phyloP scores from a whole-genome alignment of 2,329 filamentous ascomycete species.

The Oidium heveae region DNA sequence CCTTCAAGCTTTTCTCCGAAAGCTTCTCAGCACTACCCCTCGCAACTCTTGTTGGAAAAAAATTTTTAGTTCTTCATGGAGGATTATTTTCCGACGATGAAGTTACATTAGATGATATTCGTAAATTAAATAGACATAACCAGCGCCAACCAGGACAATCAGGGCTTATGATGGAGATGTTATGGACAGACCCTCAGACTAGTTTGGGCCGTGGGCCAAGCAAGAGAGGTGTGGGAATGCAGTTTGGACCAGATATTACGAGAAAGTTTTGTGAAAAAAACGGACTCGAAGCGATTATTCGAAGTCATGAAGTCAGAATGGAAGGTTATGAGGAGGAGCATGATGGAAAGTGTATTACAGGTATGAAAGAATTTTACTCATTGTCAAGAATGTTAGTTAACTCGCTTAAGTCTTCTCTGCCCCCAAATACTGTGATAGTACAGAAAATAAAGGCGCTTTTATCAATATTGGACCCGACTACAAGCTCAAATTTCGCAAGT shows the following conservation, averaged over 20 bases:
- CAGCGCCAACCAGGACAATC: constrained; percentile 83
- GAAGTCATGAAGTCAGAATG: constrained; percentile 96
- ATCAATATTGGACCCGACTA: constrained; percentile 89
- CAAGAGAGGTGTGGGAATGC: constrained; percentile 87
- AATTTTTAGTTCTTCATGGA: constrained; percentile 80
- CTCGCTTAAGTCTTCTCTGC: constrained; percentile 59
- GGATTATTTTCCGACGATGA: constrained; percentile 93
- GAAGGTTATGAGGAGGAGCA: constrained; percentile 98
- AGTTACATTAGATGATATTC: constrained; percentile 73
- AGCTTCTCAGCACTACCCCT: constrained; percentile 86
- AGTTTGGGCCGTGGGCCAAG: constrained; percentile 70
- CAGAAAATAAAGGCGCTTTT: constrained; percentile 92
- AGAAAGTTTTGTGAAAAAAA: constrained; percentile 95
- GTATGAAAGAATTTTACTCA: constrained; percentile 19
- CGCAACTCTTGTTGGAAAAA: constrained; percentile 72
- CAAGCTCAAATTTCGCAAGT: constrained; percentile 78
- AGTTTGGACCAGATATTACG: constrained; percentile 91
- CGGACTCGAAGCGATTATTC: constrained; percentile 78
- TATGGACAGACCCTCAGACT: constrained; percentile 92
- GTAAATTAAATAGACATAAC: constrained; percentile 71
- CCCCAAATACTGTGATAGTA: constrained; percentile 90
- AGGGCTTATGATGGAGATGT: constrained; percentile 99
- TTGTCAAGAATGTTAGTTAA: constrained; percentile 4
- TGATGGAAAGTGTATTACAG: constrained; percentile 81
- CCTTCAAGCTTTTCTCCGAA: constrained; percentile 95